phyloP scores from a whole-genome alignment of 2,329 filamentous ascomycete species.

The Colletotrichum aenigma region DNA sequence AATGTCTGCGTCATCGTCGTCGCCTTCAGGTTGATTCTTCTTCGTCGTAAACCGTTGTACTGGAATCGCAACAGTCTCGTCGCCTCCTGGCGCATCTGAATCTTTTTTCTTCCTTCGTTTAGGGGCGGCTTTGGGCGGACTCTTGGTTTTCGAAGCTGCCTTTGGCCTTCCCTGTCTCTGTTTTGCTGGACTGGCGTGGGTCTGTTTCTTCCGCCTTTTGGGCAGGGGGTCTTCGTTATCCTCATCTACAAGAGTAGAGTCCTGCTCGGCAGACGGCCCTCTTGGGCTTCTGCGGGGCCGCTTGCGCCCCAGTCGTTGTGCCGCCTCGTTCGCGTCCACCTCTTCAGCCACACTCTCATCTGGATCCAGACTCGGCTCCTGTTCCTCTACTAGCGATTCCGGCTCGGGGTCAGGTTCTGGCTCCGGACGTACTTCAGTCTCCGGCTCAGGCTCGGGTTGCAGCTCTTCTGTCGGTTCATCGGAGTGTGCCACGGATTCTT shows the following conservation, averaged over 20 bases:
- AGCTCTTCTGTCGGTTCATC: background rate
- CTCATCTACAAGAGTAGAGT: conserved; percentile 36
- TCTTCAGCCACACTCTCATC: conserved; percentile 43
- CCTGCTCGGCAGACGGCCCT: conserved; percentile 46
- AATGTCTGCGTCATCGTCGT: conserved; percentile 45
- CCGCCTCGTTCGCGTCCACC: conserved; percentile 47
- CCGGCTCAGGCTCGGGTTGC: background rate
- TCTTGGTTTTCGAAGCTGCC: conserved; percentile 18
- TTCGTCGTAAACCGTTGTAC: conserved; percentile 65
- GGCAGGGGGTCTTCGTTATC: conserved; percentile 30
- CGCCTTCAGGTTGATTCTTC: conserved; percentile 39
- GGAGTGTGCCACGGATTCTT: background rate
- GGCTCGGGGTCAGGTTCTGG: background rate
- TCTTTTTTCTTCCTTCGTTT: conserved; percentile 22
- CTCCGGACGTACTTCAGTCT: background rate
- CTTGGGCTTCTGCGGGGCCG: conserved; percentile 41
- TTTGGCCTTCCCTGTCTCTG: conserved; percentile 39
- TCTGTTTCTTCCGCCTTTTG: conserved; percentile 40
- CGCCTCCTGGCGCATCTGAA: background rate
- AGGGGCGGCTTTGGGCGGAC: conserved; percentile 21
- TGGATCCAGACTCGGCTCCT: background rate
- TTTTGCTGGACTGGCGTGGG: conserved; percentile 43
- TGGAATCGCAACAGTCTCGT: conserved; percentile 53
- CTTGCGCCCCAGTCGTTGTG: conserved; percentile 45
- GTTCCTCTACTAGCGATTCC: background rate